Conservation (phyloP, 352 stramenopile species). For the Globisporangium orthogonon region DNA sequence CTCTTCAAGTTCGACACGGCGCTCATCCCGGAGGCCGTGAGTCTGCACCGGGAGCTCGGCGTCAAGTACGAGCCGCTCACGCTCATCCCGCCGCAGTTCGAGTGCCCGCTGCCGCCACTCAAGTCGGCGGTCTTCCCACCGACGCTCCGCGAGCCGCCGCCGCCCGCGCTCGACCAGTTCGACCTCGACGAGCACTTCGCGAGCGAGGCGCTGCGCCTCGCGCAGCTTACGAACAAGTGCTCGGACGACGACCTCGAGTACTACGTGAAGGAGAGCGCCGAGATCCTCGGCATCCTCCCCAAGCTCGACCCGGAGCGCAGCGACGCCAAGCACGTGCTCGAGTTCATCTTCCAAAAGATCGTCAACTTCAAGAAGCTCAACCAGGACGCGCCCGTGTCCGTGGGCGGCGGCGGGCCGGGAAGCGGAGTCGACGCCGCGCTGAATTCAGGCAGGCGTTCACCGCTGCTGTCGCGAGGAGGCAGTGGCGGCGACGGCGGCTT, state of each 20-base stretch:
- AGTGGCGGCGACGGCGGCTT: slow-evolving; percentile 4
- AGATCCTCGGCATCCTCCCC: slow-evolving; percentile 87
- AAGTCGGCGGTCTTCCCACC: slow-evolving; percentile 93
- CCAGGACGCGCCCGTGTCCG: slow-evolving; percentile 35
- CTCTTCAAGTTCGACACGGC: slow-evolving; percentile 95
- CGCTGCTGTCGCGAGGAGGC: slow-evolving; percentile 5
- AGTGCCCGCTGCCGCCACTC: slow-evolving; percentile 90
- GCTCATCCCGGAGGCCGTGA: slow-evolving; percentile 91
- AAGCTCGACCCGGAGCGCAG: slow-evolving; percentile 66
- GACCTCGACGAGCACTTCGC: slow-evolving; percentile 97
- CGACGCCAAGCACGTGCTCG: slow-evolving; percentile 88
- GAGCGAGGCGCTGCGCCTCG: slow-evolving; percentile 87
- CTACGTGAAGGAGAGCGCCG: slow-evolving; percentile 90
- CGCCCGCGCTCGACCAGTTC: slow-evolving; percentile 93
- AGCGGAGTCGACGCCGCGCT: slow-evolving; percentile 11
- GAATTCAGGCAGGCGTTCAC: slow-evolving; percentile 16
- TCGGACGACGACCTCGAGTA: slow-evolving; percentile 93
- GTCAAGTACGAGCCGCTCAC: slow-evolving; percentile 94
- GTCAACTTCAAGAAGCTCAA: slow-evolving; percentile 93
- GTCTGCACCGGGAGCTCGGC: slow-evolving; percentile 87
- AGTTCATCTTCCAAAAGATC: slow-evolving; percentile 90
- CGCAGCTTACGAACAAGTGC: slow-evolving; percentile 95
- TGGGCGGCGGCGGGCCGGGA: neutral
- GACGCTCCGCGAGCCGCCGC: slow-evolving; percentile 82
- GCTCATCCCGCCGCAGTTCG: slow-evolving; percentile 93